Percentiles rank a stretch among this genome's conserved stretches.
Conservation (phyloP, 257 asterid species). For the Solanum chilense region DNA sequence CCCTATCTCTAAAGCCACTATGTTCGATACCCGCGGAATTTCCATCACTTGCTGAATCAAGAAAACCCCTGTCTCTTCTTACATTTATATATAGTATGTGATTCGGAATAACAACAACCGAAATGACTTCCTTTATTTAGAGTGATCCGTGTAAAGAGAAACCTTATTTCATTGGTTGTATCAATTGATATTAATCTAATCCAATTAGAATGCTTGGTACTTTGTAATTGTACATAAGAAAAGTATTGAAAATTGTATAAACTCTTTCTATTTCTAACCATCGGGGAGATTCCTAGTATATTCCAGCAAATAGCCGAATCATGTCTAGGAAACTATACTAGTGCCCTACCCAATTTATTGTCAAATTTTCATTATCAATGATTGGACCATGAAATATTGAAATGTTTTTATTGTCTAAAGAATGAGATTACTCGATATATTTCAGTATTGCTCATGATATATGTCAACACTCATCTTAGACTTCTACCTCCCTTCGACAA, state of each 20-base stretch:
- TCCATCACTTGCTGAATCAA: neutral
- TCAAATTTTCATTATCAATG: too few relatives aligned
- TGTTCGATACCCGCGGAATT: neutral
- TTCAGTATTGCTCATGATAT: too few relatives aligned
- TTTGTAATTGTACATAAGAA: too few relatives aligned
- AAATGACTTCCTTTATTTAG: neutral
- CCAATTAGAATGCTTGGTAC: too few relatives aligned
- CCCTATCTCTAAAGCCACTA: too few relatives aligned
- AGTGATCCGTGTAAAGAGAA: neutral
- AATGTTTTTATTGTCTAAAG: too few relatives aligned
- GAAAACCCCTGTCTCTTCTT: neutral
- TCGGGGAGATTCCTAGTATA: neutral
- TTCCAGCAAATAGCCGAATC: rapidly evolving
- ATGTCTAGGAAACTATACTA: neutral
- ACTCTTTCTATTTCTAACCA: neutral
- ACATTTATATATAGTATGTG: neutral
- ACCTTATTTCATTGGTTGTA: neutral
- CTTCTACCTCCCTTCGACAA: too few relatives aligned
- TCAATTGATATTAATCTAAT: too few relatives aligned
- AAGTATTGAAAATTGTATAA: neutral
- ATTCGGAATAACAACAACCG: neutral
- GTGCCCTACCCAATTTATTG: neutral
- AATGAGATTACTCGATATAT: too few relatives aligned
- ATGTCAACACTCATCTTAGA: too few relatives aligned
- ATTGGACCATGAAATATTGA: too few relatives aligned